These are phyloP conservation scores for Monosporozyma siamensis DNA, from an alignment of 805 yeast genomes.

Conservation along the genomic window DNA sequence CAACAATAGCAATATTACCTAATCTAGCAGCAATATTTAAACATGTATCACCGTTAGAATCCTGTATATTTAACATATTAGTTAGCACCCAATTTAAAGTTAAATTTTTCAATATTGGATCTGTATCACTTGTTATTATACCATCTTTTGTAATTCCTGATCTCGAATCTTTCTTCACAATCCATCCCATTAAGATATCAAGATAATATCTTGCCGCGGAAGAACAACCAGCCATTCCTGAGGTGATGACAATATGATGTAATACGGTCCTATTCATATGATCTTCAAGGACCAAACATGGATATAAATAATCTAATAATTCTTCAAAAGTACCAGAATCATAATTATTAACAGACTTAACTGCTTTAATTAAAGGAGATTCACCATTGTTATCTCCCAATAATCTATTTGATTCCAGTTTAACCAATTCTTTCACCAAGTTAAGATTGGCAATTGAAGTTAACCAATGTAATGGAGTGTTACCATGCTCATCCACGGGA, in stretches of 20 bases:
- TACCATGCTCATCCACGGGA: constrained; percentile 87
- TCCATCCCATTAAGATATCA: constrained; percentile 68
- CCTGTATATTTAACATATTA: constrained; percentile 78
- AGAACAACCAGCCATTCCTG: constrained; percentile 66
- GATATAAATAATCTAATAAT: constrained; percentile 64
- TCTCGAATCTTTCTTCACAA: constrained; percentile 38
- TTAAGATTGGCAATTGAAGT: constrained; percentile 75
- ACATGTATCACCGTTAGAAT: constrained; percentile 90
- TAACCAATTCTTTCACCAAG: constrained; percentile 59
- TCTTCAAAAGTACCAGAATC: constrained; percentile 68
- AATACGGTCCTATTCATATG: constrained; percentile 67
- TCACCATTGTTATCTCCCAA: constrained; percentile 79
- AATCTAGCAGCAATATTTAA: constrained; percentile 86
- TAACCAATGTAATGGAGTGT: constrained; percentile 93
- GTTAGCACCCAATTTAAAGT: constrained; percentile 50
- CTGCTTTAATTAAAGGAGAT: constrained; percentile 76
- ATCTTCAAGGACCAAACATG: constrained; percentile 58
- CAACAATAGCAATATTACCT: constrained; percentile 72
- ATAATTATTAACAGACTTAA: constrained; percentile 62
- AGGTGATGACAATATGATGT: constrained; percentile 77
- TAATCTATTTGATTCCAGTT: constrained; percentile 52
- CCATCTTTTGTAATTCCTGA: neutral
- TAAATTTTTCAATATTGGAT: constrained; percentile 37
- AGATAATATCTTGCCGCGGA: constrained; percentile 67
- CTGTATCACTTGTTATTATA: constrained; percentile 26